A percentile compares a stretch with the other conserved stretches of the same genome.
Conservation (phyloP, 257 asterid species). For the Forsythia suspensa region DNA sequence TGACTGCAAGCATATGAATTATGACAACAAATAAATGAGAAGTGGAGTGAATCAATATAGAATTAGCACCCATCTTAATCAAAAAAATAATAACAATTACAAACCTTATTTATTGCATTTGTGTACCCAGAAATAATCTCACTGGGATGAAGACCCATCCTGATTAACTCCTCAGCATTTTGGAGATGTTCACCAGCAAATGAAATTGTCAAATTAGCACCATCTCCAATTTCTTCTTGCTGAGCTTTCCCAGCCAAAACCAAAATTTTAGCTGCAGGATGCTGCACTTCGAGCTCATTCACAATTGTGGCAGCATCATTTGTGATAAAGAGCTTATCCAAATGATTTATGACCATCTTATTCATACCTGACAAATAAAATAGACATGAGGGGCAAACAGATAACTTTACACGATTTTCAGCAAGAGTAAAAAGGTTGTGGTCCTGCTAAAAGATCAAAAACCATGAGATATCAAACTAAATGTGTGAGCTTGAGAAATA, state of each 20-base stretch:
- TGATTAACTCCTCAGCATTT: conserved; percentile 91
- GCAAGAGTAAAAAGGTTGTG: not conserved
- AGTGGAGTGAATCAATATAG: not conserved
- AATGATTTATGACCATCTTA: conserved; percentile 95
- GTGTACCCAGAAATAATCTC: conserved; percentile 87
- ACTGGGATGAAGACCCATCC: conserved; percentile 98
- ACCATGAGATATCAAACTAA: not conserved
- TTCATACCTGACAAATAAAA: conserved; percentile 73
- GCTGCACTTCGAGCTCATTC: conserved; percentile 97
- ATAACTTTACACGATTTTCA: not conserved
- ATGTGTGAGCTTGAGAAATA: not conserved
- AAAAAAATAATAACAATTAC: not conserved
- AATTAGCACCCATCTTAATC: not conserved
- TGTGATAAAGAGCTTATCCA: conserved; percentile 90
- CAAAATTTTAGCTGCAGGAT: conserved; percentile 96
- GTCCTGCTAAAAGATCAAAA: not conserved
- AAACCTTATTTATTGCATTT: conserved; percentile 83
- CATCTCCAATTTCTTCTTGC: conserved; percentile 96
- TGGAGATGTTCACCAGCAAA: conserved; percentile 98
- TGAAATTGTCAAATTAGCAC: conserved; percentile 88
- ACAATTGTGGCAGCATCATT: conserved; percentile 97
- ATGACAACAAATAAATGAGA: conserved; percentile 17
- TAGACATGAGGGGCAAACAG: not conserved
- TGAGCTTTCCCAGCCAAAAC: conserved; percentile 97
- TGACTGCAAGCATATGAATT: conserved; percentile 44